Base-by-base conservation (phyloP, 495 filamentous ascomycete genomes). In the Talaromyces proteolyticus region DNA sequence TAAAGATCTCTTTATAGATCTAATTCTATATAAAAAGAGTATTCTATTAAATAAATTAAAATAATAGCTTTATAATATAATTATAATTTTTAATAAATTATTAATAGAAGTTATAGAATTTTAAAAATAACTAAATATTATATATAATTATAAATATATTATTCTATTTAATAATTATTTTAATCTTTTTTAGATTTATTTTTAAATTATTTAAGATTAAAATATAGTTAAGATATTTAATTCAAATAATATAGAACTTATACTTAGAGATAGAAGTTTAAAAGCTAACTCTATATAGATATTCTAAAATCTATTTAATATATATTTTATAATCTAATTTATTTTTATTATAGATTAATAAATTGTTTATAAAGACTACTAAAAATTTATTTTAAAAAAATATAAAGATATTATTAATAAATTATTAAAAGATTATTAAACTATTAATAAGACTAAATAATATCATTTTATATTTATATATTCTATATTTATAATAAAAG, bases 391-490 rank as follows among this genome's bases (percentile, higher is more conserved):
- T 39, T 1, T 56, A 25, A 39, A 36, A 59, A 12, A 39, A 8
- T n/a, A 38, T 16, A 34, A 59, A 49, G n/a, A 51, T 50, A 45
- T 57, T 53, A 50, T 59, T 59, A 50, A 57, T 56, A 51, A 50
- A 57, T 16, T 47, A 29, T 49, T 59, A 49, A 39, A 58, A 57
- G 12, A 44, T 53, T 22, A 21, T 21, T 44, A 48, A 24, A 17
- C 26, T 41, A 50, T 56, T 56, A 42, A 37, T 34, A 24, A 56
- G 21, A 12, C 43, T 49, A 44, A 56, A 53, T 16, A 37, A 37
- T 37, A 48, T 40, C 36, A 49, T 14, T 14, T 39, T 24, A 39
- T 42, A 42, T 26, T 39, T 49, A 39, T 23, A 49, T 19, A 42
- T 49, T 19, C 19, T 24, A 49, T 39, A 50, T 4, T 29, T 16